Conservation (phyloP, 192 early-diverging fungal genomes). For the Backusella mclennaniae region DNA sequence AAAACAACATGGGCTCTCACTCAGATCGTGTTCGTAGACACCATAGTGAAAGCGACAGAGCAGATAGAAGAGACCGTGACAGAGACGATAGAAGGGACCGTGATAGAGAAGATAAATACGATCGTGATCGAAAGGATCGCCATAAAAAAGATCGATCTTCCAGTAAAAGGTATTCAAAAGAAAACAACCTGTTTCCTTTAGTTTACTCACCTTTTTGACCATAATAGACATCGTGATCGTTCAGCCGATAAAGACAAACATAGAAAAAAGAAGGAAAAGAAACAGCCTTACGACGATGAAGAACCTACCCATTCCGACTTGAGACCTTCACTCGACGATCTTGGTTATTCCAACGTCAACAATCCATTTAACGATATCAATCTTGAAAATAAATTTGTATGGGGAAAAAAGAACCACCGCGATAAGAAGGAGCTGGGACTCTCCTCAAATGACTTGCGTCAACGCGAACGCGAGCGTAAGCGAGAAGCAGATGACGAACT, state of each 20-base stretch:
- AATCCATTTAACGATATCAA: constrained; percentile 84
- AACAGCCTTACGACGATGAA: not conserved
- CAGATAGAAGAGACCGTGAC: not conserved
- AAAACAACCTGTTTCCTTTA: not conserved
- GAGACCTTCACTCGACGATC: not conserved
- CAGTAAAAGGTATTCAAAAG: not conserved
- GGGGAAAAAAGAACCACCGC: constrained; percentile 90
- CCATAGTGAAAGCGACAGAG: not conserved
- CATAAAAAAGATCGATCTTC: not conserved
- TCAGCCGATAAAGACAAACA: not conserved
- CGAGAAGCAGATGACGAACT: constrained; percentile 75
- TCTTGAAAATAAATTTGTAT: constrained; percentile 85
- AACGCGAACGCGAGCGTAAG: constrained; percentile 50
- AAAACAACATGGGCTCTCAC: not conserved
- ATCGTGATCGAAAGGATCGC: not conserved
- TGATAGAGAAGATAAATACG: not conserved
- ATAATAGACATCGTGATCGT: not conserved
- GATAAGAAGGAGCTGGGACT: constrained; percentile 71
- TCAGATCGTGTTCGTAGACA: not conserved
- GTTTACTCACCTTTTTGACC: not conserved
- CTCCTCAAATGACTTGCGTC: constrained; percentile 50
- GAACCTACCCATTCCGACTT: not conserved
- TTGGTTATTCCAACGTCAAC: constrained; percentile 67
- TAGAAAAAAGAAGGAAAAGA: not conserved
- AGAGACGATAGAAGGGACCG: not conserved